Conservation (phyloP, 306 rosid genomes). For the Urtica urens region DNA sequence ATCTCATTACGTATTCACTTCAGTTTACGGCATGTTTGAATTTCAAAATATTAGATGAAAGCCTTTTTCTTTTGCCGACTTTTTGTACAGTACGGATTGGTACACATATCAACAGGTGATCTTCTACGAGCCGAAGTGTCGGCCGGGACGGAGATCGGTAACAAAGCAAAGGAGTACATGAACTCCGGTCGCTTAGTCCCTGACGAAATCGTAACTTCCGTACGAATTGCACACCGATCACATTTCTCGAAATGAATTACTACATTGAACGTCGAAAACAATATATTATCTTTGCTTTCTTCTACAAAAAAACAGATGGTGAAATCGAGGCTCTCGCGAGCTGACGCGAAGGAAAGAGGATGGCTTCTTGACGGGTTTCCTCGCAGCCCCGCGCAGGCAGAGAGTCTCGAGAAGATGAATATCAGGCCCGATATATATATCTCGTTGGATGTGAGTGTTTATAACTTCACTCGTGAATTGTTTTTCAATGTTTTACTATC, state of each 20-base stretch:
- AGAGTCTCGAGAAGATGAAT: constrained; percentile 58
- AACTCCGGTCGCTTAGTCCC: constrained; percentile 79
- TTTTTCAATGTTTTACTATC: no score
- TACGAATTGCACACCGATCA: constrained; percentile 18
- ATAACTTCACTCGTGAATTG: constrained; percentile 1
- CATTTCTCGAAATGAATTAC: constrained; percentile 9
- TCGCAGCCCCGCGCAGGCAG: constrained; percentile 61
- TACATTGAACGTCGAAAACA: no score
- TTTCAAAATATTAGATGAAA: not conserved
- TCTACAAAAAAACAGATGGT: no score
- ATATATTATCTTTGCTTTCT: no score
- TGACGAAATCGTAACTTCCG: constrained; percentile 85
- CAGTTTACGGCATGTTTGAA: no score
- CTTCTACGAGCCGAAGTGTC: constrained; percentile 76
- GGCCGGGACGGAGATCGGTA: constrained; percentile 84
- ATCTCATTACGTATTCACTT: not conserved
- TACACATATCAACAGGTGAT: constrained; percentile 94
- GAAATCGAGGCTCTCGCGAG: constrained; percentile 46
- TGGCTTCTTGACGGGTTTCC: constrained; percentile 99
- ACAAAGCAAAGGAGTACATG: constrained; percentile 83
- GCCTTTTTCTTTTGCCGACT: no score
- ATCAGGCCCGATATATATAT: constrained; percentile 73
- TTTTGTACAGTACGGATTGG: constrained; percentile 74
- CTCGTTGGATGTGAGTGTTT: constrained; percentile 69
- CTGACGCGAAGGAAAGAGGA: constrained; percentile 64